Evolutionary conservation across 331 rosid genomes (phyloP), one percentile per base, ranked within the genome.

Genomic region (Cucumis variabilis): DNA sequence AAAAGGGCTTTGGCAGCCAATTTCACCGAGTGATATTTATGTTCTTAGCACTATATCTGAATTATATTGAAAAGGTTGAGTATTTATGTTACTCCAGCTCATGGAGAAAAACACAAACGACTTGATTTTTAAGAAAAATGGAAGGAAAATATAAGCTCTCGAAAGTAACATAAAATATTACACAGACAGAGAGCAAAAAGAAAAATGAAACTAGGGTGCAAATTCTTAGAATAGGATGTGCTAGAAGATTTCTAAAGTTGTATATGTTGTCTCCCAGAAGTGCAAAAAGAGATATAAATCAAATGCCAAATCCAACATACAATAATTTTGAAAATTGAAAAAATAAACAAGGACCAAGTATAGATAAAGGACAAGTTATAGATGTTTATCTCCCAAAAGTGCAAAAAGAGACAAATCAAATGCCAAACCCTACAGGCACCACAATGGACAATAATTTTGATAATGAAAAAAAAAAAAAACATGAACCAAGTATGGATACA

Each of bases 371-470:
- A 44, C 8, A 98, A 98, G 92, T 98, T 96, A 96, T 98, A 96
- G 89, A 96, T 96, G 89, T 98, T 98, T 71, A 37, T 98, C 99
- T 86, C 99, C 99, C 86, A 96, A 89, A 23, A 98, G 95, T 7
- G 99, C 99, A 88, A 99, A 94, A 68, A 98, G 99, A 65, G 99
- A 98, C 86, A 98, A 89, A 91, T 98, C 99, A 92, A 98, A 98
- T 15, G 99, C 98, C 93, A 98, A 89, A 93, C 94, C 99, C 99
- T 98, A 88, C 73, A 71, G 88, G 78, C 70, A 55, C 55, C 20
- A 30, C 68, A 71, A 85, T 21, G 74, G 50, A 21, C 13, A 46
- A 85, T 25, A 69, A 50, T 68, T 70, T 51, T 11, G 55, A 55
- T 69, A 69, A 51, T 19, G 6, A 23, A 11, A 62, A 21, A 11